Evolutionary conservation across 192 early-diverging fungal species (phyloP).

Genomic region (Rhizoclosmatium globosum): DNA sequence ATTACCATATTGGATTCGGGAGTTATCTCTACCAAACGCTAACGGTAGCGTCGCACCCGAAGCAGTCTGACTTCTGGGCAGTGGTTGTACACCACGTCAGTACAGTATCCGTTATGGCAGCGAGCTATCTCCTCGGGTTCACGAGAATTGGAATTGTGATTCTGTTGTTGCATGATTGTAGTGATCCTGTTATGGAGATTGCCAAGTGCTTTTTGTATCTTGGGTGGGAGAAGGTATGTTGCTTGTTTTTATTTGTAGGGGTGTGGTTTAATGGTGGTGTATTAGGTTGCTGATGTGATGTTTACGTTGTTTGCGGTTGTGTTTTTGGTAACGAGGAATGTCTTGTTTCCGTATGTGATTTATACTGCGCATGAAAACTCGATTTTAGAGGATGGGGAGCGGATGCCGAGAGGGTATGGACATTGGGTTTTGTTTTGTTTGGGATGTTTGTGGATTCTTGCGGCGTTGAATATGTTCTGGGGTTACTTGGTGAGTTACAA

Average conservation of each 20-base stretch:
- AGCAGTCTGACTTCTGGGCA: constrained; percentile 49
- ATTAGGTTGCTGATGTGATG: constrained; percentile 35
- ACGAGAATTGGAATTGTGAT: constrained; percentile 56
- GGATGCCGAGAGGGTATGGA: constrained; percentile 30
- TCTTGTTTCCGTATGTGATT: constrained; percentile 47
- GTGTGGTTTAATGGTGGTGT: not conserved
- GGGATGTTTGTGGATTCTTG: constrained; percentile 41
- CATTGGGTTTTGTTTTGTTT: constrained; percentile 32
- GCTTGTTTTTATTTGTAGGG: not conserved
- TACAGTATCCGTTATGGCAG: constrained; percentile 50
- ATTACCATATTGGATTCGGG: constrained; percentile 52
- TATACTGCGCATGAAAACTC: constrained; percentile 16
- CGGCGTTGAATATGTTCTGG: constrained; percentile 37
- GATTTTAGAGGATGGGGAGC: constrained; percentile 34
- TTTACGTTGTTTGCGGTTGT: constrained; percentile 44
- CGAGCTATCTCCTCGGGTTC: constrained; percentile 49
- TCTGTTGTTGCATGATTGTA: constrained; percentile 53
- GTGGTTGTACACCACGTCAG: constrained; percentile 53
- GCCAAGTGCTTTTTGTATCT: constrained; percentile 57
- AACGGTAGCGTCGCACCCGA: constrained; percentile 45
- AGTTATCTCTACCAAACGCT: constrained; percentile 44
- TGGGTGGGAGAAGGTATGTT: constrained; percentile 44
- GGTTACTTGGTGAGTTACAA: constrained; percentile 38
- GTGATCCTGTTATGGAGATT: constrained; percentile 61
- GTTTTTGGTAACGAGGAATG: constrained; percentile 36